Percentiles rank a stretch among this genome's conserved stretches.
These are phyloP conservation scores for Tuber borchii DNA, from an alignment of 495 filamentous ascomycete genomes.

Conservation along the genomic window DNA sequence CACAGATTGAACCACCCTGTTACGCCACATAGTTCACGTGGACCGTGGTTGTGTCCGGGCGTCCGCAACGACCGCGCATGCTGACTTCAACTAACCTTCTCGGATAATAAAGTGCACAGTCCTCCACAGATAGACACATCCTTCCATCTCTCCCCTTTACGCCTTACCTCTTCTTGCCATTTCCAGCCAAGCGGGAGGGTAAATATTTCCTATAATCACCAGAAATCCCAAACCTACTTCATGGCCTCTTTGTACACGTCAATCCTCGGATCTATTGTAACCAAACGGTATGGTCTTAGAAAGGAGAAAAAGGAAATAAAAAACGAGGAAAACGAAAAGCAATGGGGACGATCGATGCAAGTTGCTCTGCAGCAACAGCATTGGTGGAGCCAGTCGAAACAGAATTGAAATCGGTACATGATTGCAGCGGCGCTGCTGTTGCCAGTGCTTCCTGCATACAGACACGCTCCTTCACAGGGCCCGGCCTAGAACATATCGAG, in stretches of 20 bases:
- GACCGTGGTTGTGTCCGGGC: slow-evolving; percentile 30
- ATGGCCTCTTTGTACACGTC: slow-evolving; percentile 41
- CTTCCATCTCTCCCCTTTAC: slow-evolving; percentile 34
- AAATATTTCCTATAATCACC: slow-evolving; percentile 37
- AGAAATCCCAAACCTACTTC: slow-evolving; percentile 37
- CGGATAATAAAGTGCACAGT: slow-evolving; percentile 31
- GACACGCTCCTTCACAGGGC: slow-evolving; percentile 18
- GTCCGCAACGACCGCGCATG: slow-evolving; percentile 21
- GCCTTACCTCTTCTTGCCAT: slow-evolving; percentile 38
- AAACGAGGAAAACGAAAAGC: slow-evolving; percentile 35
- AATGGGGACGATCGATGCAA: slow-evolving; percentile 38
- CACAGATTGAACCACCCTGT: slow-evolving; percentile 10
- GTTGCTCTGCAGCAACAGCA: slow-evolving; percentile 19
- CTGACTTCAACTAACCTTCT: slow-evolving; percentile 31
- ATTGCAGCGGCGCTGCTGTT: slow-evolving; percentile 30
- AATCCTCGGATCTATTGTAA: slow-evolving; percentile 40
- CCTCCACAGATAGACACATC: slow-evolving; percentile 37
- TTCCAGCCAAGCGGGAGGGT: slow-evolving; percentile 34
- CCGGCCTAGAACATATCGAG: slow-evolving; percentile 41
- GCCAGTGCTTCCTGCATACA: slow-evolving; percentile 24
- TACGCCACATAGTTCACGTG: slow-evolving; percentile 38
- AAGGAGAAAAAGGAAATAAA: slow-evolving; percentile 37
- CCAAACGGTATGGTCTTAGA: slow-evolving; percentile 38
- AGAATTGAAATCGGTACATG: slow-evolving; percentile 34
- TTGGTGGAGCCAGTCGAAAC: slow-evolving; percentile 38